Evolutionary conservation across 1,284 basidiomycete species (phyloP).

Genomic region (Sporisorium reilianum): DNA sequence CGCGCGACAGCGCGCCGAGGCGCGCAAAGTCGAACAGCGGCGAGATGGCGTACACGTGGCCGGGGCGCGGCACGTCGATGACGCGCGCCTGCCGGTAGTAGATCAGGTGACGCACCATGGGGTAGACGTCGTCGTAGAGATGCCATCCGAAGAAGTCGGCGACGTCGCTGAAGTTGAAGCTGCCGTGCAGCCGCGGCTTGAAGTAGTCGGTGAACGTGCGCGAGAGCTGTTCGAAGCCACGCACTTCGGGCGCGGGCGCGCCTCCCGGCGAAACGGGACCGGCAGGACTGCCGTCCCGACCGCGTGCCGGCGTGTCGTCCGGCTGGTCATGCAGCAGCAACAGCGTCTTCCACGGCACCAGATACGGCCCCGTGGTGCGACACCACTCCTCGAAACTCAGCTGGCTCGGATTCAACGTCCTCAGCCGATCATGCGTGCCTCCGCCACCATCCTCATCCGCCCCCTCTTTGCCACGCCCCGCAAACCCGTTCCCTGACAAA

Average conservation of each 20-base stretch:
- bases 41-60: slow-evolving; percentile 80
- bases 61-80: slow-evolving; percentile 85
- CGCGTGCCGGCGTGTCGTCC: slow-evolving; percentile 23
- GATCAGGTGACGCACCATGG: slow-evolving; percentile 88
- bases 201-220: slow-evolving; percentile 46
- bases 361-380: slow-evolving; percentile 73
- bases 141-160: slow-evolving; percentile 86
- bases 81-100: slow-evolving; percentile 89
- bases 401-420: slow-evolving; percentile 28
- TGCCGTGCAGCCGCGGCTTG: slow-evolving; percentile 31
- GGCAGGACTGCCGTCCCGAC: slow-evolving; percentile 19
- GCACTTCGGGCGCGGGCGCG: slow-evolving; percentile 19
- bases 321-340: slow-evolving; percentile 74
- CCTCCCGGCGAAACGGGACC: slow-evolving; percentile 8
- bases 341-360: slow-evolving; percentile 93
- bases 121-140: slow-evolving; percentile 84
- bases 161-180: slow-evolving; percentile 82
- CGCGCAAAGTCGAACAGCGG: slow-evolving; percentile 71
- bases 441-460: slow-evolving; percentile 36
- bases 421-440: slow-evolving; percentile 32
- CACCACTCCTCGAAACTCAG: slow-evolving; percentile 62
- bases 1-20: slow-evolving; percentile 75
- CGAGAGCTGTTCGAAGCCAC: slow-evolving; percentile 55
- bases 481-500: slow-evolving; percentile 49
- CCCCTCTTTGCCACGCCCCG: slow-evolving; percentile 40